Evolutionary conservation across 306 rosid species (phyloP).

Genomic region (Fragaria vesca): DNA sequence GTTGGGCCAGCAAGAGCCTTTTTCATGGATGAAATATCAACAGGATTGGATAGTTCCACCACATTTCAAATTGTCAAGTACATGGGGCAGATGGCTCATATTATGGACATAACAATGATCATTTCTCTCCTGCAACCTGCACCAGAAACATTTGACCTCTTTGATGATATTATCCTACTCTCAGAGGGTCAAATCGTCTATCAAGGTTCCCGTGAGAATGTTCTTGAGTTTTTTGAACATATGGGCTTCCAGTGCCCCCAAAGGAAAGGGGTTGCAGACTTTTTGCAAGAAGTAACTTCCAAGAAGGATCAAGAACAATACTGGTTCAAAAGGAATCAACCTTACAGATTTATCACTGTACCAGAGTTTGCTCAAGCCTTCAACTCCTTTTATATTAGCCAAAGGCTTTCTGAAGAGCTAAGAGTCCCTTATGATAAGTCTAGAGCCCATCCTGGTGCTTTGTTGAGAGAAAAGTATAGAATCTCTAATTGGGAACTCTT

Average conservation of each 20-base stretch:
- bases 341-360: conserved; percentile 49
- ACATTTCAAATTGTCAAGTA: conserved; percentile 63
- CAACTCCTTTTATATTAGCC: conserved; percentile 36
- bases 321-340: conserved; percentile 51
- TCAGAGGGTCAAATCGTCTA: conserved; percentile 73
- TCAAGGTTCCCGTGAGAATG: conserved; percentile 65
- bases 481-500: conserved; percentile 63
- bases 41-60: conserved; percentile 79
- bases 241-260: conserved; percentile 72
- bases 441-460: conserved; percentile 53
- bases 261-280: conserved; percentile 76
- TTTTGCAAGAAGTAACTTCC: conserved; percentile 77
- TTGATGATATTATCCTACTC: conserved; percentile 67
- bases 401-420: conserved; percentile 40
- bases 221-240: conserved; percentile 50
- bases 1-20: conserved; percentile 78
- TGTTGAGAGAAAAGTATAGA: conserved; percentile 61
- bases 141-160: conserved; percentile 67
- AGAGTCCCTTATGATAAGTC: conserved; percentile 45
- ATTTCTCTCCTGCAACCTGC: conserved; percentile 78
- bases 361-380: conserved; percentile 46
- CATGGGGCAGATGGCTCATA: conserved; percentile 67
- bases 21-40: conserved; percentile 79
- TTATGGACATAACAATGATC: conserved; percentile 60
- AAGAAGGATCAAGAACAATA: conserved; percentile 78